Base-by-base conservation (phyloP, 768 basidiomycete species). In the Roridomyces roridus region DNA sequence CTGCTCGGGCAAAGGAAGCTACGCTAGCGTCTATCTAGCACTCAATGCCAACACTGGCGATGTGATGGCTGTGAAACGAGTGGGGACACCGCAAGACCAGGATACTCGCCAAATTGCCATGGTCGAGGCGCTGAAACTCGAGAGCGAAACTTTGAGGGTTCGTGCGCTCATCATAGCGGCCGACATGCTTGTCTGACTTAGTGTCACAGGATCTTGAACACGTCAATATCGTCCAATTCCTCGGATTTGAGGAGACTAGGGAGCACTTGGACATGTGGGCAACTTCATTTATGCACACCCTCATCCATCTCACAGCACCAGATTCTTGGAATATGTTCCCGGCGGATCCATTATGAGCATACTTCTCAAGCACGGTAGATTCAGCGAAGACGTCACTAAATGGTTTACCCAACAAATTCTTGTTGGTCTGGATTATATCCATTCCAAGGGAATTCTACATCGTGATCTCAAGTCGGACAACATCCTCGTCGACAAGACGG, bases 11-110 rank as follows among this genome's bases (percentile, higher is more conserved):
- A 34, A 34, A 34, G 31, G 31, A 10, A 34, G 31, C 31, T 34
- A 34, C 31, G 31, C 11, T 15, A 34, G 31, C 31, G 24, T 17
- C 25, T 15, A 3, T 8, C n/a, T 41, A 57, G 95, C 88, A 1
- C 75, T 97, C 46, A 97, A 96, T 71, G 90, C 88, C 34, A 92
- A 86, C 3, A 94, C 90, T 0, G 94, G 93, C 29, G 92, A 96
- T 70, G 87, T 96, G 78, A 90, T 97, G 68, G 96, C 96, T 4
- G 95, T 98, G 58, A 98, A 98, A 74, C 95, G 96, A 71, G 96
- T 97, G 28, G 95, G 97, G 70, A 78, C 92, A 54, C 92, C 91
- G 0, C 80, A 81, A 34, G 90, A 79, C 82, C 18, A 86, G 85
- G 84, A 91, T 67, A 72, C 78, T 46, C 80, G 87, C 26, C 86